Conservation (phyloP, 306 rosid genomes). For the Heteromeles arbutifolia region DNA sequence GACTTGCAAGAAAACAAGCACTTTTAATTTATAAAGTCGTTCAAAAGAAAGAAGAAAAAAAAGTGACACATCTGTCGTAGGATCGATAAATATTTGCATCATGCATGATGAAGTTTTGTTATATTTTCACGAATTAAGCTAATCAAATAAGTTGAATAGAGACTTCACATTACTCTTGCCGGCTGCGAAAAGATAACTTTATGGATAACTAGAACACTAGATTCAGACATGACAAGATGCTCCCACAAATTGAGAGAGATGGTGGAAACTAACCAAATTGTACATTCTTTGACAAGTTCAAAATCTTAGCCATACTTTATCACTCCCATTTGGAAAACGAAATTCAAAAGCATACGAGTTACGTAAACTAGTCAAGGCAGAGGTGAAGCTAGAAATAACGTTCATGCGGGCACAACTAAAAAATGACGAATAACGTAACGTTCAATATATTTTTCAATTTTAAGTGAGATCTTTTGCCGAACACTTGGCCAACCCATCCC, state of each 20-base stretch:
- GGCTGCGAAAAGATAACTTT: constrained; percentile 8
- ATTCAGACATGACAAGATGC: constrained; percentile 1
- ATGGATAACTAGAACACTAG: neutral
- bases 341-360: neutral
- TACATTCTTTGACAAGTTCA: neutral
- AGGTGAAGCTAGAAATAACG: no score
- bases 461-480: no score
- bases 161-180: constrained; percentile 2
- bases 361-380: no score
- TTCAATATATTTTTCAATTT: no score
- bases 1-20: neutral
- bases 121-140: neutral
- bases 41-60: neutral
- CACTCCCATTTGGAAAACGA: neutral
- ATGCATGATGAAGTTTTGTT: neutral
- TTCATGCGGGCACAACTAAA: no score
- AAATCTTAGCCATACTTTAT: constrained; percentile 5
- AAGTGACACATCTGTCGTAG: neutral
- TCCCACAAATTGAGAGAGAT: neutral
- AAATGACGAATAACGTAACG: no score
- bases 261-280: neutral
- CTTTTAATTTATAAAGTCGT: neutral
- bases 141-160: neutral
- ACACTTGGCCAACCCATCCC: no score
- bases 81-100: neutral